These are phyloP conservation scores for Ramaria sp. DNA, from an alignment of 768 basidiomycete species.

Conservation along the genomic window DNA sequence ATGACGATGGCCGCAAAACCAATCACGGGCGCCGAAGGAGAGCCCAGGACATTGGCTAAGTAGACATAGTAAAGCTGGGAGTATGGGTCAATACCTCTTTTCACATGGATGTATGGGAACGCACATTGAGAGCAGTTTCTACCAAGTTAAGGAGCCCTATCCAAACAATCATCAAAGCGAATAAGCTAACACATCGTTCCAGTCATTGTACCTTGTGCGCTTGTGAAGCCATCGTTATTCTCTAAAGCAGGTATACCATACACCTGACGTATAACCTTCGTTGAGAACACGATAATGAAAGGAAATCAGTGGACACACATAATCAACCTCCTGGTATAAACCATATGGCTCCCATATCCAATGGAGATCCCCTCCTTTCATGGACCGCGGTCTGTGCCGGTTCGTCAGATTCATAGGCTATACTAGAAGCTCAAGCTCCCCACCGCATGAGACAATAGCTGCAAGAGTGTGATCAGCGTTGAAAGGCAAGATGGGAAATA, in stretches of 20 bases:
- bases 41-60: slow-evolving; percentile 46
- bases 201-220: slow-evolving; percentile 63
- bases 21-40: slow-evolving; percentile 59
- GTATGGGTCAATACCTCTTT: background rate
- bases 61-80: slow-evolving; percentile 52
- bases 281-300: slow-evolving; percentile 10
- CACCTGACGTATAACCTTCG: slow-evolving; percentile 29
- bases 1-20: slow-evolving; percentile 65
- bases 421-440: slow-evolving; percentile 14
- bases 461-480: background rate
- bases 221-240: slow-evolving; percentile 67
- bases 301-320: slow-evolving; percentile 19
- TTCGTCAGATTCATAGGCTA: background rate
- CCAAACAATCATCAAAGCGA: background rate
- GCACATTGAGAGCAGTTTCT: slow-evolving; percentile 58
- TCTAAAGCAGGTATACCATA: slow-evolving; percentile 64
- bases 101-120: background rate
- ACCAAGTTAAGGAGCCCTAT: slow-evolving; percentile 72
- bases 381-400: slow-evolving; percentile 60
- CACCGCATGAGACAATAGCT: slow-evolving; percentile 59
- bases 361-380: slow-evolving; percentile 79
- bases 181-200: background rate
- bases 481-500: background rate
- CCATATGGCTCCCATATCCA: slow-evolving; percentile 88
- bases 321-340: slow-evolving; percentile 58